Evolutionary conservation across 345 rosid species (phyloP), one percentile per base, ranked within the genome.

Genomic region (Pistacia integerrima): DNA sequence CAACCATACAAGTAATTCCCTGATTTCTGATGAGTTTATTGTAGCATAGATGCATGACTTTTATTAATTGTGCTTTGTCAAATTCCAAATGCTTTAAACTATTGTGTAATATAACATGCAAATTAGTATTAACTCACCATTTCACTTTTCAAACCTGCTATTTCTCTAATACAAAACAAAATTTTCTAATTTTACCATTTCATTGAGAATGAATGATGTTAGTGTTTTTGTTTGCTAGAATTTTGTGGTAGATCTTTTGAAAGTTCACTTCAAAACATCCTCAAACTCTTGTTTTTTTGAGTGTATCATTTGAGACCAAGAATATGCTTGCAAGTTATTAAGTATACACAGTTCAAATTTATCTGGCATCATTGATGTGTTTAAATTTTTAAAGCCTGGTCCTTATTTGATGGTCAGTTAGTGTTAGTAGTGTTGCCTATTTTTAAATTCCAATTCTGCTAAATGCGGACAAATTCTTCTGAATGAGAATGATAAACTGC

Each of bases 1-100:
- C 99, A 70, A 86, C 99, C 69, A 74, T 97, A 78, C 99, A 97
- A 86, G 99, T 96, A 92, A 87, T 77, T 74, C 30, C 75, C 59
- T 70, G 63, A 38, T 51, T 74, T 86, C 80, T 77, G 69, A 75
- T 69, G 41, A 58, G 20, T 69, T 71, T 64, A 11, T 60, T 72
- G 51, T 49, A 49, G 69, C 75, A 41, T 67, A 65, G 17, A 59
- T 56, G 5, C 65, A 18, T 72, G 33, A 68, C 33, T 79, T 70
- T 56, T 41, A 54, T 35, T n/a, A 51, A 49, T 76, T 67, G 7
- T 76, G 6, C 64, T 38, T 51, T 54, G 11, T 18, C 3, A 51
- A 67, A 7, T 58, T 33, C 49, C 22, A 28, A 28, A 48, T 30
- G 11, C 62, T 20, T 52, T 66, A 56, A 65, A 66, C 18, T 41